phyloP scores from a whole-genome alignment of 495 filamentous ascomycete genomes.

The Stereocaulon alpinum region DNA sequence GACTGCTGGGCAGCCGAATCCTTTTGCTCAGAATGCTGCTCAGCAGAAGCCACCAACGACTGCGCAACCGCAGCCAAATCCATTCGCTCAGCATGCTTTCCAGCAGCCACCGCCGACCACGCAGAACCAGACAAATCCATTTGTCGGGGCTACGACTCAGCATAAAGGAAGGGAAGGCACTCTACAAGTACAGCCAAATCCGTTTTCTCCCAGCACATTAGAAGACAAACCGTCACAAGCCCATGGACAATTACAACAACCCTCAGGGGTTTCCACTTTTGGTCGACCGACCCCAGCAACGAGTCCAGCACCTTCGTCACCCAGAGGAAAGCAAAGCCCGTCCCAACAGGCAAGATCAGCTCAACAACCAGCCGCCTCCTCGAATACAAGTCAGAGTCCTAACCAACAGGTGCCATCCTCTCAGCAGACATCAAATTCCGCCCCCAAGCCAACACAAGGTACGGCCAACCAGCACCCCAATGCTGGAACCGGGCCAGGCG shows the following conservation, averaged over 20 bases:
- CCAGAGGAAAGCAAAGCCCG: conserved; percentile 1
- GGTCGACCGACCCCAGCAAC: conserved; percentile 17
- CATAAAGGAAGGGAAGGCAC: background rate
- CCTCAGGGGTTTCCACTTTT: conserved; percentile 13
- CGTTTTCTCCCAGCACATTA: background rate
- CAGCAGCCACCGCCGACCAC: conserved; percentile 2
- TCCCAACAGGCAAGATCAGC: conserved; percentile 12
- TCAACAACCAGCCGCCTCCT: conserved; percentile 8
- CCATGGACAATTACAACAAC: conserved; percentile 12
- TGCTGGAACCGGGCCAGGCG: conserved; percentile 28
- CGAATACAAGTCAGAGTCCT: conserved; percentile 4
- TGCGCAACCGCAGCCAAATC: background rate
- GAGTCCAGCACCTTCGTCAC: conserved; percentile 13
- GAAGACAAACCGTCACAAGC: no score
- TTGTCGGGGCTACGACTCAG: background rate
- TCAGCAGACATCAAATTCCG: conserved; percentile 4
- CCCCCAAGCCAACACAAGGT: conserved; percentile 24
- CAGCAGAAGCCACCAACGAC: conserved; percentile 13
- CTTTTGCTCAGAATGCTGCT: conserved; percentile 6
- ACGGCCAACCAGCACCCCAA: conserved; percentile 32
- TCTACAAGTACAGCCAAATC: background rate
- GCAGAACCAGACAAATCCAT: background rate
- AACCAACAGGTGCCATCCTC: background rate
- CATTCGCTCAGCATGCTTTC: background rate
- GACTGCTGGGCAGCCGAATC: conserved; percentile 16